These are phyloP conservation scores for Alternaria triticimaculans DNA, from an alignment of 2,329 filamentous ascomycete genomes.

Conservation along the genomic window DNA sequence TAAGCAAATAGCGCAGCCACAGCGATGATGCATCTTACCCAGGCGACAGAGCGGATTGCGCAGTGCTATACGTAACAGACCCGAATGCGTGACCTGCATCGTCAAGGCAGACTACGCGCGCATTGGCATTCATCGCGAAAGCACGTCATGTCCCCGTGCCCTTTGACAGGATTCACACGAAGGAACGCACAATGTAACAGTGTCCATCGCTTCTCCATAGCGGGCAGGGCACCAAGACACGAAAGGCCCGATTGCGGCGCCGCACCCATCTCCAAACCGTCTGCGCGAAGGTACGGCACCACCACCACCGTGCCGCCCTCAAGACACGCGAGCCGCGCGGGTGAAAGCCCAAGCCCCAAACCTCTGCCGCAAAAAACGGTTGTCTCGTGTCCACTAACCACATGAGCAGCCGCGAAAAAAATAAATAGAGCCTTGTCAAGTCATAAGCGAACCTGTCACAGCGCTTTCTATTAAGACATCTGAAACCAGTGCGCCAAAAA, in stretches of 20 bases:
- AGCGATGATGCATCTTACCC: not conserved
- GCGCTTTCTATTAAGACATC: not conserved
- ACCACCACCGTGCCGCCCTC: constrained; percentile 1
- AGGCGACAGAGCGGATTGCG: not conserved
- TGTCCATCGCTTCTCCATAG: not conserved
- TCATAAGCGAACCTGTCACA: not conserved
- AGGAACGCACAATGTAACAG: not conserved
- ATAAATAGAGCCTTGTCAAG: not conserved
- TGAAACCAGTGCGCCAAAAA: not conserved
- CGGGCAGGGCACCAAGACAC: not conserved
- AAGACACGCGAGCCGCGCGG: constrained; percentile 5
- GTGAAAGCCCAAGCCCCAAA: not conserved
- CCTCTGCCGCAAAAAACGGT: not conserved
- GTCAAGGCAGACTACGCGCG: not conserved
- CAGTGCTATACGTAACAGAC: not conserved
- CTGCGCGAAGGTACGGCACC: not conserved
- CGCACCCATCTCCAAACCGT: not conserved
- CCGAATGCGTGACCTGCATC: not conserved
- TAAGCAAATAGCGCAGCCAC: not conserved
- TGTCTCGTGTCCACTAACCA: not conserved
- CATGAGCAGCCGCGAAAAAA: not conserved
- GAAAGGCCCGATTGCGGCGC: constrained; percentile 6
- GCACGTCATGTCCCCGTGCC: constrained; percentile 4
- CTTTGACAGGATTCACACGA: not conserved
- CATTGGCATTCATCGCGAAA: not conserved